Evolutionary conservation across 139 green algal species (phyloP).

Genomic region (Monoraphidium neglectum): DNA sequence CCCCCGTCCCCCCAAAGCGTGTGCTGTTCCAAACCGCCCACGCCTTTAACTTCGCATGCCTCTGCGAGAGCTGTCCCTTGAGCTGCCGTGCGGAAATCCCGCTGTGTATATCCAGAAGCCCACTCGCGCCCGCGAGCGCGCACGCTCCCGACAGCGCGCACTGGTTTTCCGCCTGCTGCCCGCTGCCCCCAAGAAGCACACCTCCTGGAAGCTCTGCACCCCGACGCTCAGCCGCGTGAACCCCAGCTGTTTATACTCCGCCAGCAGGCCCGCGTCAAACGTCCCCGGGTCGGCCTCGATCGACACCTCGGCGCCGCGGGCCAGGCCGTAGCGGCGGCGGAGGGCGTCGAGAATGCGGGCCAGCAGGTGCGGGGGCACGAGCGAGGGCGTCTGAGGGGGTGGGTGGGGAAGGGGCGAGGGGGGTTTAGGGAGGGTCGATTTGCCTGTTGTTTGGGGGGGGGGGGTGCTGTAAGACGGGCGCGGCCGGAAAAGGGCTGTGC

Average conservation of each 20-base stretch:
- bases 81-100: too few species aligned
- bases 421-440: not conserved
- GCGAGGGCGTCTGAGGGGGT: conserved; percentile 79
- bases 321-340: conserved; percentile 59
- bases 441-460: not conserved
- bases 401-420: not conserved
- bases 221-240: conserved; percentile 92
- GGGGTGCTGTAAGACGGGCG: too few species aligned
- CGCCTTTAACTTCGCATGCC: too few species aligned
- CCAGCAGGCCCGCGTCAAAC: conserved; percentile 79
- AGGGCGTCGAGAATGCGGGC: conserved; percentile 66
- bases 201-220: conserved; percentile 81
- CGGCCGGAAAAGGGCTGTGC: too few species aligned
- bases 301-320: conserved; percentile 76
- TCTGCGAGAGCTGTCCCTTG: too few species aligned
- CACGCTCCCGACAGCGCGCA: too few species aligned
- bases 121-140: too few species aligned
- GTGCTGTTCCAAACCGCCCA: too few species aligned
- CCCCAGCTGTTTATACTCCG: conserved; percentile 73
- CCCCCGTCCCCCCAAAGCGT: too few species aligned
- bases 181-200: too few species aligned
- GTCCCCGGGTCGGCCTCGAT: conserved; percentile 97
- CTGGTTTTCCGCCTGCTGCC: too few species aligned
- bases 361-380: conserved; percentile 79
- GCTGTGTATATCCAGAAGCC: too few species aligned